Evolutionary conservation across 352 stramenopile species (phyloP), one percentile per base, ranked within the genome.

Genomic region (Pythium coloratum): DNA sequence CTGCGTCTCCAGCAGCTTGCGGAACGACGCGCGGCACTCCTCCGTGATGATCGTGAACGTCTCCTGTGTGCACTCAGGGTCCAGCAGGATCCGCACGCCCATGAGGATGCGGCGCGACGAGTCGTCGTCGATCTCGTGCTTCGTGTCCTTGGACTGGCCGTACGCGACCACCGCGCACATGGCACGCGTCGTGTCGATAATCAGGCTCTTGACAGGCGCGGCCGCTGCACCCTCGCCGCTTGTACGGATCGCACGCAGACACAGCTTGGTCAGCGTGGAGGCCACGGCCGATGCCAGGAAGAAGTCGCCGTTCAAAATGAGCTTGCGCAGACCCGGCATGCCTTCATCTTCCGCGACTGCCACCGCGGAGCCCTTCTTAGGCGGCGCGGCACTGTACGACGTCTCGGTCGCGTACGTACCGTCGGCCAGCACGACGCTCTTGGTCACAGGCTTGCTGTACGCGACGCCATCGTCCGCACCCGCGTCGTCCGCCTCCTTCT

Each of bases 341-440:
- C 77, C 78, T 38, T 92, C 86, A n/a, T 94, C 84, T 38, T 92
- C 88, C 33, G 78, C 62, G 0, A 67, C 59, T 0, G 67, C 62
- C 30, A 76, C 57, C n/a, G 46, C 33, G 24, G 59, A 46, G 12
- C 33, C 55, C 60, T 74, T 81, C 44, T 85, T 84, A 24, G 76
- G 66, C n/a, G 59, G 55, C 40, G 57, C 30, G 0, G 58, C 50
- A 33, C 78, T 76, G 72, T 97, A 94, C 57, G 91, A 95, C 16
- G 96, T 99, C 77, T 99, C 97, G 4, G 97, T 99, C 13, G 98
- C 98, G 77, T 99, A 99, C 47, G 97, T 99, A 59, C 98, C 98
- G 77, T 99, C 98, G 0, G 97, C 88, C 6, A 99, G 80, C 28
- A 99, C 96, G 40, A 99, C 94, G 67, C 98, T 99, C 82, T 99